Conservation (phyloP, 176 grass and related monocot species). For the Zea luxurians region DNA sequence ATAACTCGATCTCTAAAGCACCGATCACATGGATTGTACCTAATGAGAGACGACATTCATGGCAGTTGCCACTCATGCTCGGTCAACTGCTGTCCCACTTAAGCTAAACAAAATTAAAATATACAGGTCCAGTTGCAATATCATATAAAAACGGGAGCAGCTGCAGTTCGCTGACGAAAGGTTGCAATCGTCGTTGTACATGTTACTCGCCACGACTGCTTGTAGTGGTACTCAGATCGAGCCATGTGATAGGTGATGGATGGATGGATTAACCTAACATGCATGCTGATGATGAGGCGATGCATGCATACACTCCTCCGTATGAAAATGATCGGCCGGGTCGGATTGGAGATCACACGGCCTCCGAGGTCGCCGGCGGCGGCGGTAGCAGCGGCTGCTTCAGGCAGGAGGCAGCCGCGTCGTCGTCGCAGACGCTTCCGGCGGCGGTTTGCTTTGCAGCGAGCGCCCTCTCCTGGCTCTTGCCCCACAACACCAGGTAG, state of each 20-base stretch:
- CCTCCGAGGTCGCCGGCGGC: background rate
- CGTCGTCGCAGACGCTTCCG: background rate
- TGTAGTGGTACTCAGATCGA: background rate
- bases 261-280: background rate
- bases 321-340: background rate
- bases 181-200: background rate
- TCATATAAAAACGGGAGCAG: background rate
- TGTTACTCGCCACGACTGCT: background rate
- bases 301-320: background rate
- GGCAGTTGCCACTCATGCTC: background rate
- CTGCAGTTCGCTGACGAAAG: background rate
- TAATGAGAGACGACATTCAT: background rate
- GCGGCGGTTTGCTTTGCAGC: conserved; percentile 2
- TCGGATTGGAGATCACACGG: background rate
- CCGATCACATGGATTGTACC: background rate
- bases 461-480: conserved; percentile 19
- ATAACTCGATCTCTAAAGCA: too few relatives aligned
- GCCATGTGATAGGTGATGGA: background rate
- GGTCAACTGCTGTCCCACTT: background rate
- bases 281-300: background rate
- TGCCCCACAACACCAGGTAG: conserved; percentile 28
- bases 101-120: background rate
- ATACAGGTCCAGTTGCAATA: background rate
- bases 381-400: conserved; percentile 19
- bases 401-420: conserved; percentile 14